Percentiles rank a stretch among this genome's conserved stretches.
Conservation (phyloP, 768 basidiomycete genomes). For the Arthromyces matolae region DNA sequence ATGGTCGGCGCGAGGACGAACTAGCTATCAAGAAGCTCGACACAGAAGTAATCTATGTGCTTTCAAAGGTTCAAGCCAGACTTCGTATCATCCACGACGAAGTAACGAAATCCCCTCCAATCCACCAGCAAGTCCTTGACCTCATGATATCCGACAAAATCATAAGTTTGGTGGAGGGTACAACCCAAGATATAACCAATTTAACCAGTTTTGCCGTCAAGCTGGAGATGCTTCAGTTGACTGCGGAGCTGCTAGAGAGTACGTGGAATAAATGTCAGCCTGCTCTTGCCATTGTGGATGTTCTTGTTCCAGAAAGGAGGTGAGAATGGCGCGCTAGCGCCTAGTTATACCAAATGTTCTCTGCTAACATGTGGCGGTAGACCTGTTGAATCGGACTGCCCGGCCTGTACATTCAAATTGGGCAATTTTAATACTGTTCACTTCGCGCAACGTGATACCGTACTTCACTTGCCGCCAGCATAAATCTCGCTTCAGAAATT, state of each 20-base stretch:
- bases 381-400: conserved; percentile 1
- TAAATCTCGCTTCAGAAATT: too few species aligned
- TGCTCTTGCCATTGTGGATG: conserved; percentile 3
- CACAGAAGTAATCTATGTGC: not conserved
- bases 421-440: too few species aligned
- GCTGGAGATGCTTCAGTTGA: not conserved
- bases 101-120: not conserved
- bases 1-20: not conserved
- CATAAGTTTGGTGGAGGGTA: not conserved
- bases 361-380: too few species aligned
- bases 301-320: not conserved
- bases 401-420: too few species aligned
- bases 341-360: too few species aligned
- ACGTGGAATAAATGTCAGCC: not conserved
- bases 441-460: too few species aligned
- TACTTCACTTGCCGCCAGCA: too few species aligned
- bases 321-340: not conserved
- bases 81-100: not conserved
- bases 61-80: not conserved
- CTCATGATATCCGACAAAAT: conserved; percentile 6
- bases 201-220: not conserved
- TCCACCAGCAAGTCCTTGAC: not conserved
- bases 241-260: not conserved
- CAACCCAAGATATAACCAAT: not conserved
- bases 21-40: not conserved